Percentiles rank a stretch among this genome's conserved stretches.
These are phyloP conservation scores for Penicillium sp. DNA, from an alignment of 2,329 filamentous ascomycete species.

Conservation along the genomic window DNA sequence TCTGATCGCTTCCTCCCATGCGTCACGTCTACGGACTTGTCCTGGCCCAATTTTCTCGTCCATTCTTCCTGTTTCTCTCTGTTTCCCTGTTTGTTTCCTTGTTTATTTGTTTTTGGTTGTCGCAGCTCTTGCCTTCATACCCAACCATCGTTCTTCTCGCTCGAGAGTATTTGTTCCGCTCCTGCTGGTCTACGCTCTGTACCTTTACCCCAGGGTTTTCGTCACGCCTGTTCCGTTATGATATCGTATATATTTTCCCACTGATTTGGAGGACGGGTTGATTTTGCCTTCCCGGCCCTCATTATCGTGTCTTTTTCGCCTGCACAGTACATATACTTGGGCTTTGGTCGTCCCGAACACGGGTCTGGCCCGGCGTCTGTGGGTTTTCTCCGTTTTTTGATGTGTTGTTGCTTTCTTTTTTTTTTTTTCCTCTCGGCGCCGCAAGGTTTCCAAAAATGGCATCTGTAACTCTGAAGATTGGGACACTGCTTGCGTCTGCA, in stretches of 20 bases:
- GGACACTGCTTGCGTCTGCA: constrained; percentile 4
- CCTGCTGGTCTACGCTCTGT: no score
- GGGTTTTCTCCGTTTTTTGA: constrained; percentile 10
- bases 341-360: constrained; percentile 3
- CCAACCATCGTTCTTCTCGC: no score
- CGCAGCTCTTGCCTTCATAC: no score
- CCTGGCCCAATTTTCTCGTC: constrained; percentile 2
- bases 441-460: constrained; percentile 19
- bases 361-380: constrained; percentile 7
- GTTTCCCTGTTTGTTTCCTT: no score
- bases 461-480: constrained; percentile 12
- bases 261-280: constrained; percentile 16
- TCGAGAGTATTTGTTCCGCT: no score
- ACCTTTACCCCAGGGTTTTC: background rate
- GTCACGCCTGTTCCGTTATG: constrained; percentile 2
- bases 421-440: constrained; percentile 10
- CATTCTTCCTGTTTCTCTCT: constrained; percentile 1
- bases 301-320: constrained; percentile 1
- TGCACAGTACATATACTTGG: constrained; percentile 16
- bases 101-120: no score
- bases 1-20: constrained; percentile 26
- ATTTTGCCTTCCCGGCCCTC: constrained; percentile 11
- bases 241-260: constrained; percentile 11
- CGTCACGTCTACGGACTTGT: background rate
- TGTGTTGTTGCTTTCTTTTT: background rate